These are phyloP conservation scores for Wakefieldia striispora DNA, from an alignment of 768 basidiomycete species.

Conservation along the genomic window DNA sequence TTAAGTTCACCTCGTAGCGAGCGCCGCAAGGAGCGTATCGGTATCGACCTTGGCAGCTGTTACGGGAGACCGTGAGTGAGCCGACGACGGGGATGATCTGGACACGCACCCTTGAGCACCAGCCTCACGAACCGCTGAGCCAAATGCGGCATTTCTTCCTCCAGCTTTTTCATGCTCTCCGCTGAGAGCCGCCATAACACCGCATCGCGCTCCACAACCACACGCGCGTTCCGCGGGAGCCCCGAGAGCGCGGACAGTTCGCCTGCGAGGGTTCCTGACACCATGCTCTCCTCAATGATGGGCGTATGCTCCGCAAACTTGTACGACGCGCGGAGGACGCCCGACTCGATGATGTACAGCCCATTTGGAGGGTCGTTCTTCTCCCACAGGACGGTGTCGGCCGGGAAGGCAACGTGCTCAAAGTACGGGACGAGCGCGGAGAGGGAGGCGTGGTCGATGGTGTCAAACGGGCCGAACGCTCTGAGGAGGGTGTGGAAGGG, in stretches of 20 bases:
- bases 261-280: conserved; percentile 88
- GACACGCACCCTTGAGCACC: conserved; percentile 66
- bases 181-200: conserved; percentile 79
- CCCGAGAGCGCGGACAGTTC: conserved; percentile 85
- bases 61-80: not conserved
- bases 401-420: conserved; percentile 53
- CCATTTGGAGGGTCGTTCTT: conserved; percentile 78
- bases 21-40: conserved; percentile 56
- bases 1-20: conserved; percentile 43
- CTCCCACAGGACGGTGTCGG: conserved; percentile 68
- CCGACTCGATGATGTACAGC: conserved; percentile 85
- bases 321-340: conserved; percentile 83
- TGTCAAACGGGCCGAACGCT: conserved; percentile 74
- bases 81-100: not conserved
- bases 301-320: conserved; percentile 67
- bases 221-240: conserved; percentile 79
- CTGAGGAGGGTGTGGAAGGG: conserved; percentile 75
- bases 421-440: conserved; percentile 70
- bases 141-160: conserved; percentile 63
- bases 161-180: conserved; percentile 57
- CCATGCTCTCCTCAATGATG: conserved; percentile 85
- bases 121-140: conserved; percentile 65
- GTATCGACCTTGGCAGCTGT: conserved; percentile 65
- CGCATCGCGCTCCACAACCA: conserved; percentile 73
- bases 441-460: conserved; percentile 56